phyloP scores from a whole-genome alignment of 2,329 filamentous ascomycete species.

The Aspergillus proliferans region DNA sequence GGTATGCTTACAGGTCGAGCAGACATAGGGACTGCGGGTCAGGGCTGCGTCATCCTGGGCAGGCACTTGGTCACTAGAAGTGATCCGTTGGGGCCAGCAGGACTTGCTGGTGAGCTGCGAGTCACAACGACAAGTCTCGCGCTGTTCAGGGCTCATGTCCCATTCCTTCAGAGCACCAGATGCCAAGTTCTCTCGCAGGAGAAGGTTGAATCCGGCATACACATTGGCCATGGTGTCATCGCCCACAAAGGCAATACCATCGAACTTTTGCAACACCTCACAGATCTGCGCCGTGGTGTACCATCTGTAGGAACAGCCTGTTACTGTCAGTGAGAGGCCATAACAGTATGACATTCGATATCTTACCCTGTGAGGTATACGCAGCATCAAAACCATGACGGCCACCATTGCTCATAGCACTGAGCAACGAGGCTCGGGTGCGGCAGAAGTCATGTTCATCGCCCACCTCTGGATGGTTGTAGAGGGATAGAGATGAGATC shows the following conservation, averaged over 20 bases:
- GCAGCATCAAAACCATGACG: constrained; percentile 37
- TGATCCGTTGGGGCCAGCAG: constrained; percentile 23
- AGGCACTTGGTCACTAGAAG: constrained; percentile 21
- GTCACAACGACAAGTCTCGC: constrained; percentile 33
- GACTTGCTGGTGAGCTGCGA: constrained; percentile 33
- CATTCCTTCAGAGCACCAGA: constrained; percentile 35
- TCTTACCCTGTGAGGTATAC: constrained; percentile 32
- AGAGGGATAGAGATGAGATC: constrained; percentile 30
- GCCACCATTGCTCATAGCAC: constrained; percentile 38
- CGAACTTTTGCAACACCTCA: constrained; percentile 40
- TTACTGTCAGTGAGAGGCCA: constrained; percentile 4
- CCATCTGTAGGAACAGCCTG: constrained; percentile 41
- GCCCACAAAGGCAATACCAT: constrained; percentile 37
- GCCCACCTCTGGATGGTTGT: constrained; percentile 19
- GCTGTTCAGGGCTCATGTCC: constrained; percentile 29
- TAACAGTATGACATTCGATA: background rate
- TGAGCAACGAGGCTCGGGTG: constrained; percentile 30
- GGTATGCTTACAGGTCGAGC: constrained; percentile 14
- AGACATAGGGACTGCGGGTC: constrained; percentile 12
- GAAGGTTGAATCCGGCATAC: constrained; percentile 42
- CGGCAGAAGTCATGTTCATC: constrained; percentile 24
- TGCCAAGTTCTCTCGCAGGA: constrained; percentile 37
- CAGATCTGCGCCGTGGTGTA: constrained; percentile 38
- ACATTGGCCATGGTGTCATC: constrained; percentile 35
- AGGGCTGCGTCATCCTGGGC: constrained; percentile 4